Evolutionary conservation across 2,329 filamentous ascomycete genomes (phyloP).

Genomic region (Dothideomycetes sp.): DNA sequence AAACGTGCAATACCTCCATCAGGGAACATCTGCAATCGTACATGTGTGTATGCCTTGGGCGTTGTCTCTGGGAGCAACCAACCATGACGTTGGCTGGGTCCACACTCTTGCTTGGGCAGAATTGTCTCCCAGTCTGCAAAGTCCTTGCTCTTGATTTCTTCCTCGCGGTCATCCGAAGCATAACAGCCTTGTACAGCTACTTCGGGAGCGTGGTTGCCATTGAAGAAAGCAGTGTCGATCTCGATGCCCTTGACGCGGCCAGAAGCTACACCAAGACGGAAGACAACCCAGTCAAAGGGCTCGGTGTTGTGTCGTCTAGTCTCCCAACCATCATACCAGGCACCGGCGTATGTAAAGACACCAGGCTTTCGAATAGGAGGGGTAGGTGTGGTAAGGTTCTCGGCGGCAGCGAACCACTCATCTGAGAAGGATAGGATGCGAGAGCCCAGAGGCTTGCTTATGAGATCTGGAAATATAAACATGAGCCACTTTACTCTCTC

Average conservation of each 20-base stretch:
- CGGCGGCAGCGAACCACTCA: constrained; percentile 53
- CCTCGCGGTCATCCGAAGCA: constrained; percentile 52
- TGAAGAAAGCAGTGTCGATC: constrained; percentile 74
- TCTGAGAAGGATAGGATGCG: constrained; percentile 48
- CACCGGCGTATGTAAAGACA: constrained; percentile 50
- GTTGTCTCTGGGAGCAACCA: constrained; percentile 55
- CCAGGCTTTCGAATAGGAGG: constrained; percentile 48
- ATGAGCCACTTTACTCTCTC: not conserved
- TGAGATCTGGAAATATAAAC: constrained; percentile 35
- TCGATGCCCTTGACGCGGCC: constrained; percentile 66
- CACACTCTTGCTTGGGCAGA: constrained; percentile 60
- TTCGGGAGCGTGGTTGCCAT: constrained; percentile 71
- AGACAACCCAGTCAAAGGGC: constrained; percentile 51
- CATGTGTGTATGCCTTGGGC: constrained; percentile 65
- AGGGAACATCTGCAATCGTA: constrained; percentile 74
- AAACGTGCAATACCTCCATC: constrained; percentile 78
- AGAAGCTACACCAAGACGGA: constrained; percentile 53
- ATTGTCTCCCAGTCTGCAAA: constrained; percentile 59
- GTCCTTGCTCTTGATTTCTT: constrained; percentile 43
- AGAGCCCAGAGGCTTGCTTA: constrained; percentile 43
- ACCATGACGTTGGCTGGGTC: constrained; percentile 61
- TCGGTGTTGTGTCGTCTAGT: constrained; percentile 51
- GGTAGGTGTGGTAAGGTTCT: constrained; percentile 50
- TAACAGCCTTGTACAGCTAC: constrained; percentile 72
- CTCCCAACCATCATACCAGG: constrained; percentile 59